phyloP scores from a whole-genome alignment of 2,329 filamentous ascomycete species.

The Fusarium protoensiforme region DNA sequence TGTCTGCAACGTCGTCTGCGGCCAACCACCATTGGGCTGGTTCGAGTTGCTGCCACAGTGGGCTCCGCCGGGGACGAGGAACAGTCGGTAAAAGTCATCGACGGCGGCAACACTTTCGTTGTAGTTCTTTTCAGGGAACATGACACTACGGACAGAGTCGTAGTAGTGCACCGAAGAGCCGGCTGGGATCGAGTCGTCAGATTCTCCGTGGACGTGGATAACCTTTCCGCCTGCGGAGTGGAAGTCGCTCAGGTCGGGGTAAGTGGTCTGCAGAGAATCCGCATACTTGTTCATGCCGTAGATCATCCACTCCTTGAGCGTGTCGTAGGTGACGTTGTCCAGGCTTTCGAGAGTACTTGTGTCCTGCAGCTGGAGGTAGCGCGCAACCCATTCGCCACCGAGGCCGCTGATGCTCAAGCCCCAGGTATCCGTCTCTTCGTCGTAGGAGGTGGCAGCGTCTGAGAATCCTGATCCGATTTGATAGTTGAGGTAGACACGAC shows the following conservation, averaged over 20 bases:
- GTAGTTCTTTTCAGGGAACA: slow-evolving; percentile 47
- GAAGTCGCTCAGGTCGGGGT: slow-evolving; percentile 64
- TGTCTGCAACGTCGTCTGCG: slow-evolving; percentile 73
- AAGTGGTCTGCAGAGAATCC: slow-evolving; percentile 64
- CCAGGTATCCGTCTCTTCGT: slow-evolving; percentile 47
- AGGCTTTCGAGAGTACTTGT: slow-evolving; percentile 55
- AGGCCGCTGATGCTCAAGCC: slow-evolving; percentile 46
- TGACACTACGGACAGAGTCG: slow-evolving; percentile 62
- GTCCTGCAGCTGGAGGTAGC: slow-evolving; percentile 55
- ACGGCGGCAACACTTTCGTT: slow-evolving; percentile 54
- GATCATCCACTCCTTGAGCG: slow-evolving; percentile 64
- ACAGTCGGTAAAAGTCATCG: slow-evolving; percentile 65
- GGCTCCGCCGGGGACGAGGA: slow-evolving; percentile 63
- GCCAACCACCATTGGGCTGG: slow-evolving; percentile 56
- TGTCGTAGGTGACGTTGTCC: slow-evolving; percentile 65
- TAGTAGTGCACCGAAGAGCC: slow-evolving; percentile 66
- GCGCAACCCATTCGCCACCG: slow-evolving; percentile 52
- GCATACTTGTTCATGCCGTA: slow-evolving; percentile 59
- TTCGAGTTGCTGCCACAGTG: slow-evolving; percentile 61
- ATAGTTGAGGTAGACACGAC: slow-evolving; percentile 51
- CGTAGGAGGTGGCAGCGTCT: slow-evolving; percentile 47
- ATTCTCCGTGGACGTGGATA: slow-evolving; percentile 69
- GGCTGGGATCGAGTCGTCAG: slow-evolving; percentile 62
- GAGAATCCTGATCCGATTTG: slow-evolving; percentile 47
- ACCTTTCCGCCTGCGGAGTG: slow-evolving; percentile 63